phyloP scores from a whole-genome alignment of 2,329 filamentous ascomycete genomes.

The Colletotrichum echinochloae region DNA sequence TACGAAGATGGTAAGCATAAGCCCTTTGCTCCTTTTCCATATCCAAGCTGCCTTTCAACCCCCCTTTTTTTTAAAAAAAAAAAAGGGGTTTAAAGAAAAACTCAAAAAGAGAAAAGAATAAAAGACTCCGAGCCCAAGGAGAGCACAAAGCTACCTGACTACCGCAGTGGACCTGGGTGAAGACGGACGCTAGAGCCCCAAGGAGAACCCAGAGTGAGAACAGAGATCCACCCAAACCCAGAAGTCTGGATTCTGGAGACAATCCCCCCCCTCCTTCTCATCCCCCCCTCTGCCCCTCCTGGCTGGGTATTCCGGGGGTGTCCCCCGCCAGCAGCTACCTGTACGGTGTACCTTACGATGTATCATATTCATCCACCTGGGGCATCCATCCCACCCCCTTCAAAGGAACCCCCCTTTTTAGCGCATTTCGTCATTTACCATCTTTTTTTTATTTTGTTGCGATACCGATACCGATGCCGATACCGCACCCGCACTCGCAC shows the following conservation, averaged over 20 bases:
- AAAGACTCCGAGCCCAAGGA: neutral
- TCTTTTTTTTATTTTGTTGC: constrained; percentile 33
- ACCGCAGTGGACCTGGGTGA: constrained; percentile 27
- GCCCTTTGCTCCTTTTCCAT: neutral
- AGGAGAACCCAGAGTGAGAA: neutral
- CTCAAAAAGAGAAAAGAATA: neutral
- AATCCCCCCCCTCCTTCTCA: neutral
- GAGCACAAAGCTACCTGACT: neutral
- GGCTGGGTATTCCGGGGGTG: constrained; percentile 23
- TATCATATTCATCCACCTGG: too few species aligned
- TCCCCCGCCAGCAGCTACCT: too few species aligned
- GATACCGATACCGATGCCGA: too few species aligned
- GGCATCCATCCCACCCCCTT: too few species aligned
- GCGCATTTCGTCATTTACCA: constrained; percentile 41
- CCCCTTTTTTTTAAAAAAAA: too few species aligned
- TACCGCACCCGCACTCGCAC: constrained; percentile 11
- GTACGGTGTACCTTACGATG: too few species aligned
- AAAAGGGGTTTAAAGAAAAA: too few species aligned
- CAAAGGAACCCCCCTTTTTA: constrained; percentile 16
- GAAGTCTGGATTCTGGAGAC: constrained; percentile 10
- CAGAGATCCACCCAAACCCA: constrained; percentile 31
- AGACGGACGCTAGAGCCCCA: constrained; percentile 28
- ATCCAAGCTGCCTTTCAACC: neutral
- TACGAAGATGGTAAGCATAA: constrained; percentile 39
- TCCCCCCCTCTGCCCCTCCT: neutral